Conservation (phyloP, 176 grass and related monocot genomes). For the Cenchrus purpureus region DNA sequence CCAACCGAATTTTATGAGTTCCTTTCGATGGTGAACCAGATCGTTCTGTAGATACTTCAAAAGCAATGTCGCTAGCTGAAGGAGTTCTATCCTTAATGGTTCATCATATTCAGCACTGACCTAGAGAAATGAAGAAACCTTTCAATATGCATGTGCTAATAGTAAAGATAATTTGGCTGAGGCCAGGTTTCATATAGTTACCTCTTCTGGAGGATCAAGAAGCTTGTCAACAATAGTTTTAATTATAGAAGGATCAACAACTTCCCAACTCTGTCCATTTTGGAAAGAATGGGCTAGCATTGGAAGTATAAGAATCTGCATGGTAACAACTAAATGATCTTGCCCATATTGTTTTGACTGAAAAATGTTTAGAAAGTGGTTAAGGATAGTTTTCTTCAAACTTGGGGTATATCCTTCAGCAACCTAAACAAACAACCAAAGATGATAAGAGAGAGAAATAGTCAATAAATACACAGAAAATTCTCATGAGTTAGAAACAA, state of each 20-base stretch:
- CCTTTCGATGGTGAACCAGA: slow-evolving; percentile 94
- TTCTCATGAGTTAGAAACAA: slow-evolving; percentile 2
- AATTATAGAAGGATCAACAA: slow-evolving; percentile 83
- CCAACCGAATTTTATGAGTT: slow-evolving; percentile 99
- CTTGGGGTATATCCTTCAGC: slow-evolving; percentile 89
- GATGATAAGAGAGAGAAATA: slow-evolving; percentile 36
- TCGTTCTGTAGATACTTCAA: slow-evolving; percentile 97
- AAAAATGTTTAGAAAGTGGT: slow-evolving; percentile 93
- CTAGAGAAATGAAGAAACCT: slow-evolving; percentile 52
- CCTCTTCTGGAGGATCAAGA: slow-evolving; percentile 99
- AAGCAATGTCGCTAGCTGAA: slow-evolving; percentile 95
- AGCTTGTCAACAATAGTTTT: slow-evolving; percentile 99
- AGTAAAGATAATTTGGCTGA: slow-evolving; percentile 4
- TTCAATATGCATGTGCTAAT: neutral
- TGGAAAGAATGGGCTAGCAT: slow-evolving; percentile 99
- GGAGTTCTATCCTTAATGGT: slow-evolving; percentile 95
- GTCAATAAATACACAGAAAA: slow-evolving; percentile 31
- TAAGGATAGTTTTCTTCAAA: slow-evolving; percentile 92
- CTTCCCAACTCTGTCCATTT: slow-evolving; percentile 95
- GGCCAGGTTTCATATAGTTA: slow-evolving; percentile 30
- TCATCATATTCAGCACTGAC: slow-evolving; percentile 96
- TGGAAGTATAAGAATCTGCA: slow-evolving; percentile 99
- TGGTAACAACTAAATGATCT: slow-evolving; percentile 97
- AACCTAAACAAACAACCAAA: slow-evolving; percentile 62
- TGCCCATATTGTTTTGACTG: slow-evolving; percentile 93